Base-by-base conservation (phyloP, 176 grass and related monocot species). In the Eleusine indica region DNA sequence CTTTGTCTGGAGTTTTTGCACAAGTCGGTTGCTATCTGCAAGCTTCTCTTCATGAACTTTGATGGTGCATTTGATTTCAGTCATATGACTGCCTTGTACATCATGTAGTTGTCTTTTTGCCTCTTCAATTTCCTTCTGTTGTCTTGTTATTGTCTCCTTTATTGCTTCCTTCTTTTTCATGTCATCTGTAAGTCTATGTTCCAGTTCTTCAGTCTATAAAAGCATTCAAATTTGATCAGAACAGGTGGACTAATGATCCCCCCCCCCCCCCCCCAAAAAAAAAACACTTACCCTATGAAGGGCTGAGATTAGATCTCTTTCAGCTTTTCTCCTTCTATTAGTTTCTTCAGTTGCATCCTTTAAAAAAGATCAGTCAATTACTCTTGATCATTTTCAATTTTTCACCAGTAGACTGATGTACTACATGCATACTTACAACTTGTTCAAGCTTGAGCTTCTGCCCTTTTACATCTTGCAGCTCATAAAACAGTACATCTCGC, bases 241-340 rank as follows among this genome's bases (percentile, higher is more conserved):
- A 43, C 72, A 44, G 67, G 25, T 30, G 15, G 62, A 73, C 46
- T 52, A 52, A 39, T 65, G 22, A 41, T 65, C 18, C 41, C 44
- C 44, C 44, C 44, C 44, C 9, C 44, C 44, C 44, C 44, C 44
- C 44, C 0, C 2, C 9, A 0, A 47, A 75, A 78, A 70, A 37
- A 78, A 82, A 73, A 38, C 71, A 66, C 62, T 74, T 81, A 92
- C 94, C 81, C 71, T 94, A 68, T 77, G 72, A 51, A 87, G 76
- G 88, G 90, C 86, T 41, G 74, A 85, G 29, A 94, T 16, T 66
- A 79, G 54, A 48, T 91, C 83, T 53, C 66, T 71, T 62, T 94
- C 88, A 37, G 83, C 86, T 85, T 88, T 91, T 84, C 52, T 91
- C 60, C 85, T 88, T 90, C 86, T 94, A 32, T 70, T 86, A 21